Evolutionary conservation across 2,329 filamentous ascomycete species (phyloP), one percentile per base, ranked within the genome.

Genomic region (Xylaria sp.): DNA sequence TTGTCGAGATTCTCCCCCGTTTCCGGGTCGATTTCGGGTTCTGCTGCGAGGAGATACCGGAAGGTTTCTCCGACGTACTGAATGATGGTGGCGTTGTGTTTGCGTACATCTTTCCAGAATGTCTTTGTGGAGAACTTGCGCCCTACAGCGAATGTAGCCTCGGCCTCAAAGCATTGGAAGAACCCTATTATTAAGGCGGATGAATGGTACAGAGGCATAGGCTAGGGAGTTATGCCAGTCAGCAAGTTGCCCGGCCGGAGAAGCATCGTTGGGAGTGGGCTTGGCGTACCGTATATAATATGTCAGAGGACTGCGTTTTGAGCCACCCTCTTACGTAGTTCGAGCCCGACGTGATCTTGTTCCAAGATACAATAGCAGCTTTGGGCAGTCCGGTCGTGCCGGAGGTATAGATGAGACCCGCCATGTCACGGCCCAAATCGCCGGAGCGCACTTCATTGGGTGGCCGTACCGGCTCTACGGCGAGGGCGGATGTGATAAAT

Each of bases 51-150:
- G 3, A 97, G 86, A 78, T 97, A 97, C 6, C 94, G 90, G 72
- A 93, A 91, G 0, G 93, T 95, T 80, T 97, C 94, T 62, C 94
- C 94, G 15, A 97, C 94, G 77, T 97, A 97, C 78, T 97, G 93
- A 70, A 97, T 91, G 3, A 90, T 85, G 1, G 92, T 96, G 23
- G 93, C 91, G 9, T 90, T 83, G 58, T 87, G 88, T 54, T 87
- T 86, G n/a, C 91, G 87, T 18, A 91, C 91, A 64, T 95, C 92
- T 18, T 88, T 83, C 91, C 93, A 96, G 81, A 95, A 96, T 0
- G 84, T 88, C 70, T 87, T 87, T 2, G 91, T 92, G 2, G 92
- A 94, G 82, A 97, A 97, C 75, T 91, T 92, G 74, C 88, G 89
- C 56, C 92, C 92, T 18, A 97, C 81, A 32, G 92, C 88, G 61